Percentiles rank a stretch among this genome's conserved stretches.
phyloP scores from a whole-genome alignment of 139 green algal genomes.

The Micractinium conductrix region DNA sequence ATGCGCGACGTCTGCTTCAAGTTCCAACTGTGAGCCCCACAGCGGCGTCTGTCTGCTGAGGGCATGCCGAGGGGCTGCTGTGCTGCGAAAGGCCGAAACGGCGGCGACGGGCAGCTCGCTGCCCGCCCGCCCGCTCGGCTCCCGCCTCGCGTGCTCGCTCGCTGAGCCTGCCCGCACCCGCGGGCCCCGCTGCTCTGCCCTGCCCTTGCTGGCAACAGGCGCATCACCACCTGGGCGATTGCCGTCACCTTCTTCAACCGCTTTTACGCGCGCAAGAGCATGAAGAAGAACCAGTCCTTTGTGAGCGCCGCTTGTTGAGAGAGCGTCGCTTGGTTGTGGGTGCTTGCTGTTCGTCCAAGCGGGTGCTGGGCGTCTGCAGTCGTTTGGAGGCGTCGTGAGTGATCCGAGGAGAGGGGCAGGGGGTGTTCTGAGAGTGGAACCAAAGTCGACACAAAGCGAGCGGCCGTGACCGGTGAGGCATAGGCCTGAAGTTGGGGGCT shows the following conservation, averaged over 20 bases:
- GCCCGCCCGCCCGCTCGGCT: neutral
- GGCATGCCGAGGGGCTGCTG: no score
- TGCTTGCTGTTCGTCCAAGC: neutral
- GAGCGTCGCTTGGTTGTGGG: conserved; percentile 1
- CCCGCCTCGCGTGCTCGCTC: no score
- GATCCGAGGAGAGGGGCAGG: neutral
- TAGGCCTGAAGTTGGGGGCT: no score
- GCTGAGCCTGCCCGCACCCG: neutral
- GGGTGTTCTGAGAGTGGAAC: no score
- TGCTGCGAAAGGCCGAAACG: no score
- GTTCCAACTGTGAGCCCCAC: conserved; percentile 30
- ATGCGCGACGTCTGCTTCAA: conserved; percentile 7
- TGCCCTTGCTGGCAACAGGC: conserved; percentile 2
- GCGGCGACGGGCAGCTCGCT: neutral
- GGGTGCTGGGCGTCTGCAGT: neutral
- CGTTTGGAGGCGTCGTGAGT: neutral
- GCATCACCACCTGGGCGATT: conserved; percentile 23
- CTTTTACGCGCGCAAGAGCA: conserved; percentile 48
- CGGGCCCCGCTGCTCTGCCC: neutral
- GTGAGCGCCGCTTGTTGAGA: no score
- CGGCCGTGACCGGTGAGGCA: no score
- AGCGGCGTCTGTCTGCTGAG: no score
- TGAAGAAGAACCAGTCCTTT: conserved; percentile 44
- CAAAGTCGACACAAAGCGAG: no score
- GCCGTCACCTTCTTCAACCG: conserved; percentile 45